A percentile compares a stretch with the other conserved stretches of the same genome.
Conservation (phyloP, 331 rosid species). For the Prunus yedoensis region DNA sequence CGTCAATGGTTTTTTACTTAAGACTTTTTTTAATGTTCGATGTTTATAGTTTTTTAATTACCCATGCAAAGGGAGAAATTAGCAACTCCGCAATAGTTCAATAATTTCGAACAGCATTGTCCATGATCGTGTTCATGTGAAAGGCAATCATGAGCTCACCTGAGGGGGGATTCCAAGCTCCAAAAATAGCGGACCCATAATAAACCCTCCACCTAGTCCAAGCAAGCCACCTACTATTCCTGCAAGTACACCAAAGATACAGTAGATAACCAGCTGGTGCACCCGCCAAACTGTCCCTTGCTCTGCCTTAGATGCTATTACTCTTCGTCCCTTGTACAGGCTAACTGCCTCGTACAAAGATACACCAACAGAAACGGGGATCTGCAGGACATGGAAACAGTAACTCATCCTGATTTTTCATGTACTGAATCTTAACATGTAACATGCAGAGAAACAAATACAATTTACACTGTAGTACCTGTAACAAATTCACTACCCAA, state of each 20-base stretch:
- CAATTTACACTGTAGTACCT: constrained; percentile 45
- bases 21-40: neutral
- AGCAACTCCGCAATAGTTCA: neutral
- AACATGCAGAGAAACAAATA: constrained; percentile 5
- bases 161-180: constrained; percentile 95
- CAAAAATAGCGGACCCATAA: constrained; percentile 91
- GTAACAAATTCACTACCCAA: constrained; percentile 76
- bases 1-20: neutral
- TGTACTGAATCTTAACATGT: neutral
- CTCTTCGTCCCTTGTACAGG: constrained; percentile 66
- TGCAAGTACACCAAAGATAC: constrained; percentile 60
- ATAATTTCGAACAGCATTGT: too few relatives aligned
- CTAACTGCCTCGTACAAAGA: constrained; percentile 66
- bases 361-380: constrained; percentile 78
- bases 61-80: neutral
- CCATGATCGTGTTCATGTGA: neutral
- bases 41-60: too few relatives aligned
- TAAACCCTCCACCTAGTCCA: constrained; percentile 92
- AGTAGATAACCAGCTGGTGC: constrained; percentile 52
- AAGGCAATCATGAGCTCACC: constrained; percentile 38
- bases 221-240: constrained; percentile 90
- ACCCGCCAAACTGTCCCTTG: constrained; percentile 42
- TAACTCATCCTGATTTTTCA: neutral
- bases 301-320: constrained; percentile 65
- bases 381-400: constrained; percentile 39